Evolutionary conservation across 2,329 filamentous ascomycete genomes (phyloP), one percentile per base, ranked within the genome.

Genomic region (Didymella arachidicola): DNA sequence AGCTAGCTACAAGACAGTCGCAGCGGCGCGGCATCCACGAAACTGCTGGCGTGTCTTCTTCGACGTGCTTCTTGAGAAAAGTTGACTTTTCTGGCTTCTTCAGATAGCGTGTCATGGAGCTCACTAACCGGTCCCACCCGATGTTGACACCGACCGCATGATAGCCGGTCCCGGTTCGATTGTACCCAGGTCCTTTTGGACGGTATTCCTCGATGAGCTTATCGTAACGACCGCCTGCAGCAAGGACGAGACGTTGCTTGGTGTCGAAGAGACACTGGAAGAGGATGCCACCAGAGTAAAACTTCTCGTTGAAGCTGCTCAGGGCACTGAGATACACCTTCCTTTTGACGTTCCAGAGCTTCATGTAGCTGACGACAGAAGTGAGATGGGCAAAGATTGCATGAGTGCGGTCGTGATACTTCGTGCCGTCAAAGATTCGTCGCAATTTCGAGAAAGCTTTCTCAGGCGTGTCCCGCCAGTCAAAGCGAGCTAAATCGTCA

Each of bases 131-230:
- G 69, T 97, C 93, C 87, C 93, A 96, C 25, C 91, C 91, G 39
- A 98, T 81, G 70, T 93, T 96, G 72, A 98, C 94, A 1, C 96
- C 95, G 11, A 98, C 95, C 5, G 92, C 94, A 72, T 96, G 92
- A 19, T 87, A 86, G 2, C 77, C 65, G 2, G 61, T 61, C 8
- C 61, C 63, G 7, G 65, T 52, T 19, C 72, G 85, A 81, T 56
- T 63, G 44, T 84, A 85, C 25, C 82, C 84, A 39, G 86, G 82
- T 41, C 87, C 85, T 63, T 87, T 89, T 5, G 91, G 90, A 8
- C 89, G 86, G 71, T 96, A 91, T 60, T 96, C 91, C 72, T 88
- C 88, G 64, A 99, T 94, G 19, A 99, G 80, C 46, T 87, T 87
- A 74, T 99, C 96, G 73, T 99, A 99, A 47, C 95, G 87, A 2